These are phyloP conservation scores for Polytrichum commune DNA, from an alignment of 225 moss, liverwort and hornwort genomes.

Conservation along the genomic window DNA sequence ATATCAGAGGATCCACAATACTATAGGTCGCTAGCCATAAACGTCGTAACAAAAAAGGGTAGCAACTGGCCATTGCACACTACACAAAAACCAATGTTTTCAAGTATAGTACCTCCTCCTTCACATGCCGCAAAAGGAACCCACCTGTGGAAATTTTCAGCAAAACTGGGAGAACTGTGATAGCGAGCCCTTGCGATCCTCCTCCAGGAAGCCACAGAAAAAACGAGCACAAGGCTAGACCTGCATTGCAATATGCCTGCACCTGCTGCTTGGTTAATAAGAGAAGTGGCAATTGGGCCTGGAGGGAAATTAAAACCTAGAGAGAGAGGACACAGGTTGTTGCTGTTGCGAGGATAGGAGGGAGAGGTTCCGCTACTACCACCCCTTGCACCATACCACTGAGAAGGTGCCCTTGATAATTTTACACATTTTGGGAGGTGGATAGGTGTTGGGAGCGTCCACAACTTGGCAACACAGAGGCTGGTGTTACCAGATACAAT, in stretches of 20 bases:
- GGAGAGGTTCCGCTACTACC: neutral
- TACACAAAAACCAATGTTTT: too few species aligned
- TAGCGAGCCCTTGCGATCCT: constrained; percentile 11
- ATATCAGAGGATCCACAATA: neutral
- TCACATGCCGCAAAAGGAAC: neutral
- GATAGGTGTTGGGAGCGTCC: constrained; percentile 8
- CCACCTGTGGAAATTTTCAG: constrained; percentile 18
- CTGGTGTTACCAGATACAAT: constrained; percentile 18
- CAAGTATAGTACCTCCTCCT: too few species aligned
- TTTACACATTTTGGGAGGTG: constrained; percentile 6
- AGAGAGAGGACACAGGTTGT: constrained; percentile 6
- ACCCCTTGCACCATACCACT: neutral
- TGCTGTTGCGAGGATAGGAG: neutral
- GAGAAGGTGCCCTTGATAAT: neutral
- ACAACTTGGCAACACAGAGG: constrained; percentile 17
- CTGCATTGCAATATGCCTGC: constrained; percentile 9
- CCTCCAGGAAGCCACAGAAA: constrained; percentile 11
- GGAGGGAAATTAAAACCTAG: constrained; percentile 17
- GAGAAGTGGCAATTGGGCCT: neutral
- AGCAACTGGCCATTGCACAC: neutral
- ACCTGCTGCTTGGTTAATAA: constrained; percentile 25
- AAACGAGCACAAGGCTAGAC: constrained; percentile 7
- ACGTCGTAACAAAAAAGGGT: neutral
- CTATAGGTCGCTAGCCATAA: neutral
- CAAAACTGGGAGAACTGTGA: constrained; percentile 5